Evolutionary conservation across 495 filamentous ascomycete species (phyloP), one percentile per base, ranked within the genome.

Genomic region (Thozetella sp.): DNA sequence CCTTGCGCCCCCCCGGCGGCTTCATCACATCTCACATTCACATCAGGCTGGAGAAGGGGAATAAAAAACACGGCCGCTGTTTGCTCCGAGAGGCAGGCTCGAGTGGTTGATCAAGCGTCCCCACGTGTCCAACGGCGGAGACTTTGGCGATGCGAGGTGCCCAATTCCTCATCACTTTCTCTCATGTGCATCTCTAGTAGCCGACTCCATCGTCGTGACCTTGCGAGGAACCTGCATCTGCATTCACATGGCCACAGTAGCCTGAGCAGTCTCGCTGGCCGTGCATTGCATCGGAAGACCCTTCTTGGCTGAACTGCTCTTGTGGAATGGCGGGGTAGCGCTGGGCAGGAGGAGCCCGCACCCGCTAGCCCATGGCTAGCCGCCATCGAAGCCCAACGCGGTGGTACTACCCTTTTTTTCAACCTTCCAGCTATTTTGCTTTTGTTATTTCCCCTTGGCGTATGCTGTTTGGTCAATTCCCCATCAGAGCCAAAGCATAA

Each of bases 271-370:
- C 43, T 48, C n/a, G 43, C 43, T 48, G 43, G 43, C 43, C 43
- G n/a, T 48, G 43, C 43, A 48, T 48, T 48, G 43, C 43, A 48
- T 48, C 43, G 43, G 43, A 48, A 48, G n/a, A 11, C 43, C 43
- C 43, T 48, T 48, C 43, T 20, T 48, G 43, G 43, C 43, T 48
- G 43, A n/a, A 4, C 43, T 4, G 20, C n/a, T 48, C 43, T 48
- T 4, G 11, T n/a, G 3, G 43, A 20, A 48, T 48, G 9, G 43
- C 9, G n/a, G 43, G 43, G 43, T 48, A 48, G 43, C 43, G 20
- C 43, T n/a, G n/a, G 20, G 43, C 11, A 48, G 43, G 43, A 13
- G n/a, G 43, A n/a, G n/a, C n/a, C n/a, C n/a, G n/a, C n/a, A n/a
- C 43, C 9, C 43, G 43, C n/a, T 11, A 20, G n/a, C n/a, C 20